Conservation (phyloP, 495 filamentous ascomycete genomes). For the Podospora pseudoanserina region DNA sequence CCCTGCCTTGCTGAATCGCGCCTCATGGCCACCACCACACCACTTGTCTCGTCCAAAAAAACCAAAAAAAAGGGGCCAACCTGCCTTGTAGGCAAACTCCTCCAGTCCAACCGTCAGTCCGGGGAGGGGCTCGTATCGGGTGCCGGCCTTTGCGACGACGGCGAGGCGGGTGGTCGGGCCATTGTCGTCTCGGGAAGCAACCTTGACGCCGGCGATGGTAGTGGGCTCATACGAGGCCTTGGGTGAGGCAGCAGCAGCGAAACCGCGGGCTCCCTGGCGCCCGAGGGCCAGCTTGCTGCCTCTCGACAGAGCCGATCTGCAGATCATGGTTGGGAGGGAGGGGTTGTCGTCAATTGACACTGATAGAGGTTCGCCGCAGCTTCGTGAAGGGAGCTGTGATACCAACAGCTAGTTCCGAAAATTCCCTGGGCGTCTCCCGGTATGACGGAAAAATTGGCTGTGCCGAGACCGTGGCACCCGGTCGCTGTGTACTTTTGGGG, state of each 20-base stretch:
- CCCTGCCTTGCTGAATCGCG: constrained; percentile 14
- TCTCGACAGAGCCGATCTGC: constrained; percentile 72
- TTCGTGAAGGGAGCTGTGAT: constrained; percentile 28
- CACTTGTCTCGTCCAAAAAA: not conserved
- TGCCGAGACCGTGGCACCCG: constrained; percentile 24
- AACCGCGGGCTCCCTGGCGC: constrained; percentile 60
- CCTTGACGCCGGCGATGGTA: constrained; percentile 81
- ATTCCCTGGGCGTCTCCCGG: constrained; percentile 34
- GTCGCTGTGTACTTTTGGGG: not conserved
- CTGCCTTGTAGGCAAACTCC: constrained; percentile 93
- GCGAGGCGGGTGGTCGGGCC: constrained; percentile 87
- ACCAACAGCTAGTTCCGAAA: constrained; percentile 30
- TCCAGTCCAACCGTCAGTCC: constrained; percentile 86
- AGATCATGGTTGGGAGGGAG: constrained; percentile 71
- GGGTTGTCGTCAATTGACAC: constrained; percentile 46
- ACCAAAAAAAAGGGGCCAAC: constrained; percentile 24
- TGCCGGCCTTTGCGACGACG: constrained; percentile 87
- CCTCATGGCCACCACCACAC: constrained; percentile 9
- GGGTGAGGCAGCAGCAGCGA: constrained; percentile 75
- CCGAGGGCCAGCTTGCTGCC: constrained; percentile 73
- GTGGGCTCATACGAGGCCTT: constrained; percentile 81
- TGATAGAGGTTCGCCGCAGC: constrained; percentile 32
- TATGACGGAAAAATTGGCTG: constrained; percentile 34
- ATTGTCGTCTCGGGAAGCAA: constrained; percentile 79
- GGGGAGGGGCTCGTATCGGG: constrained; percentile 82